Evolutionary conservation across 2,329 filamentous ascomycete species (phyloP).

Genomic region (Colletotrichum orbiculare): DNA sequence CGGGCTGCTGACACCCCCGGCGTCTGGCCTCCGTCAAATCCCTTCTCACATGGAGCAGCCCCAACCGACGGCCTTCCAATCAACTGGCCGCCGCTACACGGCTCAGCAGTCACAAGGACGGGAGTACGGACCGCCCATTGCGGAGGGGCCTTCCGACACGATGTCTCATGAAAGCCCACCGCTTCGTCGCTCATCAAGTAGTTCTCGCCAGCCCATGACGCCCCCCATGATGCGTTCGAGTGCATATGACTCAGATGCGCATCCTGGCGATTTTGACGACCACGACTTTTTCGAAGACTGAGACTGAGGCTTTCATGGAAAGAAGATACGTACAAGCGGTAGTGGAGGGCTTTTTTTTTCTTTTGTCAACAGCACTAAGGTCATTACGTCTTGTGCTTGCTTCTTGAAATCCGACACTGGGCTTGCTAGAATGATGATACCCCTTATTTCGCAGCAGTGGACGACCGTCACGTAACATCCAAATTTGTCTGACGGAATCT

Average conservation of each 20-base stretch:
- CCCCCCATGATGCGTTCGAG: constrained; percentile 70
- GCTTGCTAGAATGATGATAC: constrained; percentile 51
- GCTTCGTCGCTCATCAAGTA: constrained; percentile 51
- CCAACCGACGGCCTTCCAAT: constrained; percentile 71
- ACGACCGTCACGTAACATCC: constrained; percentile 12
- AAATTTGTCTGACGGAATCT: neutral
- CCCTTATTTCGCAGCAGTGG: constrained; percentile 43
- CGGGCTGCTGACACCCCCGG: constrained; percentile 90
- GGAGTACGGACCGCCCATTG: constrained; percentile 45
- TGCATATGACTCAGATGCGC: constrained; percentile 71
- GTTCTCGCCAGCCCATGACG: constrained; percentile 61
- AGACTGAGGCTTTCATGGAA: constrained; percentile 54
- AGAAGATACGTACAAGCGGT: constrained; percentile 13
- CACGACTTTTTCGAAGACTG: constrained; percentile 68
- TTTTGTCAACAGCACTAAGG: constrained; percentile 32
- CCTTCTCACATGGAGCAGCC: constrained; percentile 56
- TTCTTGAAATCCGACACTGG: constrained; percentile 32
- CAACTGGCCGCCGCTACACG: constrained; percentile 68
- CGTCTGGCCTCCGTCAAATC: constrained; percentile 75
- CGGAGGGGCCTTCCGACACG: constrained; percentile 52
- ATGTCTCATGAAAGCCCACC: constrained; percentile 55
- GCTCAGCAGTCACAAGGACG: constrained; percentile 59
- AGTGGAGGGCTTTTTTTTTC: constrained; percentile 20
- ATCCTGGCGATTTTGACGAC: constrained; percentile 68
- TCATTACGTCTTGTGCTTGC: constrained; percentile 32